Conservation (phyloP, 2,329 filamentous ascomycete species). For the Emydomyces testavorans region DNA sequence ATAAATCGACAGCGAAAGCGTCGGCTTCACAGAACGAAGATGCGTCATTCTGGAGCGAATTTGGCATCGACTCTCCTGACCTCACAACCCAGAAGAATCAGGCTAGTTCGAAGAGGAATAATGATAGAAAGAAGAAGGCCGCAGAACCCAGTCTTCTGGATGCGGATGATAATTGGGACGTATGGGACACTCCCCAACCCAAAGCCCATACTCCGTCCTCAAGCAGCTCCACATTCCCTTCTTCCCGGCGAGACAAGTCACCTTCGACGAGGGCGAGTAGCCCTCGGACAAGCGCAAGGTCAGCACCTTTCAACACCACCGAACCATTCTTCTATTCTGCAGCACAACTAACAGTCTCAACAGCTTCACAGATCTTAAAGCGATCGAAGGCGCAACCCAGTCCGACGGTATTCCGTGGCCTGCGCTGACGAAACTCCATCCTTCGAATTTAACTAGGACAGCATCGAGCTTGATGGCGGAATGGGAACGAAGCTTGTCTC, state of each 20-base stretch:
- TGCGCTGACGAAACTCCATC: slow-evolving; percentile 58
- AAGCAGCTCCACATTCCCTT: slow-evolving; percentile 41
- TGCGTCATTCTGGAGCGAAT: slow-evolving; percentile 41
- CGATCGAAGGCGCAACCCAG: slow-evolving; percentile 21
- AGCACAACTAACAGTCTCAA: slow-evolving; percentile 16
- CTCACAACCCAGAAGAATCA: slow-evolving; percentile 27
- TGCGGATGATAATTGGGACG: slow-evolving; percentile 44
- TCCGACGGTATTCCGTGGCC: slow-evolving; percentile 49
- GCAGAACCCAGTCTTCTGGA: slow-evolving; percentile 34
- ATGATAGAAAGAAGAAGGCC: slow-evolving; percentile 26
- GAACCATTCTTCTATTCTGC: slow-evolving; percentile 14
- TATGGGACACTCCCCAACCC: slow-evolving; percentile 42
- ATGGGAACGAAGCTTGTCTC: slow-evolving; percentile 69
- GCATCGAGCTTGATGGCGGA: slow-evolving; percentile 81
- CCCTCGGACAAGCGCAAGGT: slow-evolving; percentile 45
- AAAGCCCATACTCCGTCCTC: slow-evolving; percentile 35
- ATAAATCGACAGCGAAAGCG: slow-evolving; percentile 17
- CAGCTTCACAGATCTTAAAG: slow-evolving; percentile 32
- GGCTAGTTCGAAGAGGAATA: slow-evolving; percentile 14
- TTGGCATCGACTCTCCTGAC: slow-evolving; percentile 39
- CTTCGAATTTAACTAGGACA: slow-evolving; percentile 67
- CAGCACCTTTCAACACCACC: slow-evolving; percentile 25
- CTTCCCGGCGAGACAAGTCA: slow-evolving; percentile 39
- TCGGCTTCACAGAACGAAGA: slow-evolving; percentile 34
- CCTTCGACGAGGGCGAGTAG: slow-evolving; percentile 38